Base-by-base conservation (phyloP, 768 basidiomycete species). In the Amyloporia xantha region DNA sequence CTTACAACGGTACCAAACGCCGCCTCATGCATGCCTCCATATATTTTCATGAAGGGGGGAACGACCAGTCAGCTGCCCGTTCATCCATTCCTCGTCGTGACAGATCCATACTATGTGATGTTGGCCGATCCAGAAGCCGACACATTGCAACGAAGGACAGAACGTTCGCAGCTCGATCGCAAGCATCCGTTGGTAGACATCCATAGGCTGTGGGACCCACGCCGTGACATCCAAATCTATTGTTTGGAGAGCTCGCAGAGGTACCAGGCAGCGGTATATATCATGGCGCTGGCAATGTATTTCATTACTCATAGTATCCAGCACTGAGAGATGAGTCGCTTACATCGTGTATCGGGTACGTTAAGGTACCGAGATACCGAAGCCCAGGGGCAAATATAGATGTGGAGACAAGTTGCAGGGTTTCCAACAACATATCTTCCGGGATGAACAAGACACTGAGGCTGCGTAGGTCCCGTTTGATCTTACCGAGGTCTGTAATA, bases 141-240 rank as follows among this genome's bases (percentile, higher is more conserved):
- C 49, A 17, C 51, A 57, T 37, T 59, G 65, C 24, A 74, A 56
- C 23, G 56, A 60, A 4, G 71, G 65, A 36, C 66, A 61, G 58
- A 67, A 74, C 30, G 63, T 64, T 33, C 63, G 68, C 24, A 71
- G 56, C 51, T 74, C 73, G 23, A 66, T 60, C 44, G 65, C 62
- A 54, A 75, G 57, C 53, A 59, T 54, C 50, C 69, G 69, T 51
- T 72, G 70, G 15, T 57, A 44, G 19, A 52, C 38, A 30, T 62
- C 62, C 35, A 59, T 56, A 10, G 69, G 59, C 7, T 56, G 57
- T 13, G 69, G 66, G 13, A 52, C 43, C 71, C 70, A 73, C 26
- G 56, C 53, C 30, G 64, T 54, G 27, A 72, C 48, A 41, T 71
- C 68, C 33, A 73, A 51, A 56, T 71, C 71, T 44, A 74, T 56